Conservation (phyloP, 2,329 filamentous ascomycete species). For the Pseudovirgaria hyperparasitica region DNA sequence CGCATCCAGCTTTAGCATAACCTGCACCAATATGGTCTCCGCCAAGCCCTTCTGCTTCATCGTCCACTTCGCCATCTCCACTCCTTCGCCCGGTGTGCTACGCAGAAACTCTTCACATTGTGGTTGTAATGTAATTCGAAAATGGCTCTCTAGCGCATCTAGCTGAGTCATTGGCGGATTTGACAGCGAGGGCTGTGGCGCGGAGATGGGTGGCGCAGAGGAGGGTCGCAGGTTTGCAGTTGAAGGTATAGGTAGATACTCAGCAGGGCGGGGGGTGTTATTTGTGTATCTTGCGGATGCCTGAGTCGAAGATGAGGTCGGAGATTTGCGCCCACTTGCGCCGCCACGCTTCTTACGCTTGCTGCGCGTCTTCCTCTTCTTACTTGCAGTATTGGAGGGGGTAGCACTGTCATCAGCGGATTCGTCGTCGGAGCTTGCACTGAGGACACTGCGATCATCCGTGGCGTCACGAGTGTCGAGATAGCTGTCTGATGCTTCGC, state of each 20-base stretch:
- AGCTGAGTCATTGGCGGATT: constrained; percentile 54
- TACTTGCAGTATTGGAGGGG: constrained; percentile 21
- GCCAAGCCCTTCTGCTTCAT: constrained; percentile 65
- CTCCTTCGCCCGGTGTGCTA: constrained; percentile 52
- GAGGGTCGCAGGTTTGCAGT: constrained; percentile 20
- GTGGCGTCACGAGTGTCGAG: constrained; percentile 28
- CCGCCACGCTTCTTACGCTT: constrained; percentile 28
- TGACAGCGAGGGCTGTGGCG: constrained; percentile 19
- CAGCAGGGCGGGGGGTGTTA: constrained; percentile 18
- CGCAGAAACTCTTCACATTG: constrained; percentile 49
- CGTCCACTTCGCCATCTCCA: constrained; percentile 47
- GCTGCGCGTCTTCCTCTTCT: constrained; percentile 36
- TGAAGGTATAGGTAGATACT: constrained; percentile 24
- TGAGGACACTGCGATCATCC: constrained; percentile 12
- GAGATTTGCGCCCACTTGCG: constrained; percentile 29
- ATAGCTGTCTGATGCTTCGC: constrained; percentile 12
- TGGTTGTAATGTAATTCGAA: constrained; percentile 52
- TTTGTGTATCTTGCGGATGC: constrained; percentile 26
- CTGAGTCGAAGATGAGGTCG: constrained; percentile 19
- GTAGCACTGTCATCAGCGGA: constrained; percentile 14
- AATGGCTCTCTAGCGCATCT: constrained; percentile 51
- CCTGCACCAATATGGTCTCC: constrained; percentile 64
- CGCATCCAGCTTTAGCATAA: constrained; percentile 63
- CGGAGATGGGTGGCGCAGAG: constrained; percentile 18
- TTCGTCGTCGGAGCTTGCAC: constrained; percentile 9